phyloP scores from a whole-genome alignment of 2,329 filamentous ascomycete species.

The Apiospora sp. region DNA sequence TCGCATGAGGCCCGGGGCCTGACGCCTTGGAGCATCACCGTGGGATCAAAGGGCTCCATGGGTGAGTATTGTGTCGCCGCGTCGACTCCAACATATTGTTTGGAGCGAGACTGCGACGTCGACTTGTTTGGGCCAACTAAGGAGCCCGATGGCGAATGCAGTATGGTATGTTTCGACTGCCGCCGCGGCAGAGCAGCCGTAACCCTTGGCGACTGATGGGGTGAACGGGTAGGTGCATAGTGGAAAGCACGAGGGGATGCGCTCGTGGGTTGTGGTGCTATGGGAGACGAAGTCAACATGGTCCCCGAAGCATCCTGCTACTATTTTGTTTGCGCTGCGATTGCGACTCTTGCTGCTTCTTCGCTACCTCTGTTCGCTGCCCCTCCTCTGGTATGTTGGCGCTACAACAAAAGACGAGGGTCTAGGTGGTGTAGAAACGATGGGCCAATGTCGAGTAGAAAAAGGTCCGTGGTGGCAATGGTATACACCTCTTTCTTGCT shows the following conservation, averaged over 20 bases:
- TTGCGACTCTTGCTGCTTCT: conserved; percentile 15
- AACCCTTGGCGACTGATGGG: conserved; percentile 51
- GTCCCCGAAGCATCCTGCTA: conserved; percentile 58
- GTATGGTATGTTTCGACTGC: conserved; percentile 45
- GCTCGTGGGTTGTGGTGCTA: conserved; percentile 59
- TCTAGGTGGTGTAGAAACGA: neutral
- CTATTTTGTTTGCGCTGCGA: conserved; percentile 29
- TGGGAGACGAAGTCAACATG: conserved; percentile 68
- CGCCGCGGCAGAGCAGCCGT: conserved; percentile 51
- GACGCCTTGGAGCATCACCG: conserved; percentile 41
- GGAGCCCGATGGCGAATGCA: conserved; percentile 40
- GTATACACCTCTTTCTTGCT: neutral
- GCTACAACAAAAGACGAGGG: neutral
- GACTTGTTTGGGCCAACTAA: conserved; percentile 36
- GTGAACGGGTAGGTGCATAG: conserved; percentile 56
- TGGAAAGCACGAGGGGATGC: conserved; percentile 59
- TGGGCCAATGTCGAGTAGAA: neutral
- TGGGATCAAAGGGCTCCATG: conserved; percentile 55
- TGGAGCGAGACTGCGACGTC: conserved; percentile 39
- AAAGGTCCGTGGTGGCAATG: neutral
- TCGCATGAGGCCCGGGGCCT: conserved; percentile 17
- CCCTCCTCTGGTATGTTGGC: neutral
- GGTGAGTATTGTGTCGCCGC: conserved; percentile 58
- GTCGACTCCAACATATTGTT: conserved; percentile 56
- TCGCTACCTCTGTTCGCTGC: neutral